These are phyloP conservation scores for Neurospora sp. DNA, from an alignment of 2,329 filamentous ascomycete genomes.

Conservation along the genomic window DNA sequence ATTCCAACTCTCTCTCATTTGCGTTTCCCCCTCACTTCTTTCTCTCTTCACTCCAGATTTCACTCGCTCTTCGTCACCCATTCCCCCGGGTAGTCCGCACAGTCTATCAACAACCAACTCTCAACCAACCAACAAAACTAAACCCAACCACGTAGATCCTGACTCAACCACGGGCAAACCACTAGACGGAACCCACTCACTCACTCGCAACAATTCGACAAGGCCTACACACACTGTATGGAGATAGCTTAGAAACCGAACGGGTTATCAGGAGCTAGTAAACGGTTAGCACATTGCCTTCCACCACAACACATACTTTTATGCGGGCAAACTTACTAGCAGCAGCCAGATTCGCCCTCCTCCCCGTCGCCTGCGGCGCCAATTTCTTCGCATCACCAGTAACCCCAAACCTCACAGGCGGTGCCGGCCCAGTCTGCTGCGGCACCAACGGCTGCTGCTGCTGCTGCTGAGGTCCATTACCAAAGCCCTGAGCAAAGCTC, in stretches of 20 bases:
- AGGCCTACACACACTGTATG: background rate
- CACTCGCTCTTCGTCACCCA: background rate
- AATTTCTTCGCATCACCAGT: constrained; percentile 63
- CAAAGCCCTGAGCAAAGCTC: background rate
- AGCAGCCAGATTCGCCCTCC: constrained; percentile 82
- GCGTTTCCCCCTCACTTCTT: background rate
- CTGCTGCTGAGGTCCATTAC: constrained; percentile 22
- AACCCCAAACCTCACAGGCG: constrained; percentile 82
- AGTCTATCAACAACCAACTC: background rate
- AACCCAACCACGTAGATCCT: background rate
- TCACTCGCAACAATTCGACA: background rate
- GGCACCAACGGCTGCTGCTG: constrained; percentile 48
- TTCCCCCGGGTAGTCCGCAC: background rate
- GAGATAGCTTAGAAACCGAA: constrained; percentile 19
- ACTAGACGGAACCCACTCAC: background rate
- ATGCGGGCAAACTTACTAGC: constrained; percentile 68
- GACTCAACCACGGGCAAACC: background rate
- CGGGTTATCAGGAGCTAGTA: constrained; percentile 21
- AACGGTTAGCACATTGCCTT: constrained; percentile 5
- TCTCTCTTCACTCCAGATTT: background rate
- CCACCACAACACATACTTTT: background rate
- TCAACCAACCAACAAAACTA: background rate
- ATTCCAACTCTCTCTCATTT: background rate
- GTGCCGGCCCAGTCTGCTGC: constrained; percentile 77
- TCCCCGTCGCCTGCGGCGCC: constrained; percentile 75